These are phyloP conservation scores for Trichosporon ovoides DNA, from an alignment of 1,284 basidiomycete species.

Conservation along the genomic window DNA sequence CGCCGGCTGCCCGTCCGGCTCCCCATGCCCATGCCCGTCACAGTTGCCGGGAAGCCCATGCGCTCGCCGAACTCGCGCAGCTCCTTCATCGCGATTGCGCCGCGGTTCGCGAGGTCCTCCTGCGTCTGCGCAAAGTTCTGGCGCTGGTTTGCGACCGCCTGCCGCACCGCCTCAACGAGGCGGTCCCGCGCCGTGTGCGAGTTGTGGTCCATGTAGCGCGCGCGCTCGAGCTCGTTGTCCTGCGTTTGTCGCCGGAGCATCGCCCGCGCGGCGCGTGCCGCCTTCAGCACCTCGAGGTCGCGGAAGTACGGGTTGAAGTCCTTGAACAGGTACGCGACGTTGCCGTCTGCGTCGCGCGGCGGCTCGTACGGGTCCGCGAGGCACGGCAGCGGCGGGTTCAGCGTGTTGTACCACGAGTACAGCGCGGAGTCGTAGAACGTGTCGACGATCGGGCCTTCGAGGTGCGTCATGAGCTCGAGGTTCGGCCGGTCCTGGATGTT, in stretches of 20 bases:
- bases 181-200: constrained; percentile 26
- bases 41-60: constrained; percentile 15
- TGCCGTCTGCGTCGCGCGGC: constrained; percentile 38
- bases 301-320: constrained; percentile 54
- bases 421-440: constrained; percentile 67
- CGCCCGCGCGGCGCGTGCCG: constrained; percentile 50
- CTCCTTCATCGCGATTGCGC: constrained; percentile 41
- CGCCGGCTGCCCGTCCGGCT: constrained; percentile 14
- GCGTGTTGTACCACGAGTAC: constrained; percentile 54
- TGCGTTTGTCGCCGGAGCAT: constrained; percentile 46
- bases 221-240: constrained; percentile 33
- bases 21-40: neutral
- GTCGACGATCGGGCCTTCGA: constrained; percentile 65
- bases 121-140: constrained; percentile 35
- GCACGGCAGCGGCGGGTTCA: constrained; percentile 30
- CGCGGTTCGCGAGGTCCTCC: constrained; percentile 38
- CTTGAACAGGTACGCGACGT: constrained; percentile 52
- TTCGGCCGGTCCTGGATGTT: constrained; percentile 61
- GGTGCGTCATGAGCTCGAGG: constrained; percentile 61
- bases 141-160: constrained; percentile 37
- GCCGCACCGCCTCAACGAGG: constrained; percentile 41
- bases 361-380: constrained; percentile 48
- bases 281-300: constrained; percentile 52
- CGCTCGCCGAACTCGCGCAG: constrained; percentile 36
- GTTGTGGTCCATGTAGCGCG: constrained; percentile 20